Conservation (phyloP, 306 rosid species). For the Cicer chorassanicum region DNA sequence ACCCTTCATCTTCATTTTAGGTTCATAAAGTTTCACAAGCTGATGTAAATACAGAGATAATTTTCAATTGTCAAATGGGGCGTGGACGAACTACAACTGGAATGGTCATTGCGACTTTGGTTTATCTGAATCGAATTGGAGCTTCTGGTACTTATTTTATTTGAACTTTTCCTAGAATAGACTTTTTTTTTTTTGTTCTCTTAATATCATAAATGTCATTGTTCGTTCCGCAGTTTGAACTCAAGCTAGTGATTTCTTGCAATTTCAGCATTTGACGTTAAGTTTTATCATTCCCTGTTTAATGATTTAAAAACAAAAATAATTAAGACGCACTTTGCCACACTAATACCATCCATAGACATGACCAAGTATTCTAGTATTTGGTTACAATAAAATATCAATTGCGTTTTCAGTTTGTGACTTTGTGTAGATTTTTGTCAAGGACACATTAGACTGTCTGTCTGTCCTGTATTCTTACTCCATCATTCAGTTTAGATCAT, state of each 20-base stretch:
- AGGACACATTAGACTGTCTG: conserved; percentile 19
- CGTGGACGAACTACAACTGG: conserved; percentile 96
- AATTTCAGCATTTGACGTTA: conserved; percentile 7
- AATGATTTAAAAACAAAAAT: neutral
- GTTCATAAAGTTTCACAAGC: conserved; percentile 83
- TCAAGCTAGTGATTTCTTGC: conserved; percentile 30
- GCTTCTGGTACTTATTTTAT: conserved; percentile 64
- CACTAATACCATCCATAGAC: neutral
- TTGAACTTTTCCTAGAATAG: neutral
- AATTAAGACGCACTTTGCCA: conserved; percentile 22
- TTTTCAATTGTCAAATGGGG: conserved; percentile 98
- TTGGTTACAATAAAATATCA: conserved; percentile 33
- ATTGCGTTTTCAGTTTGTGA: conserved; percentile 19
- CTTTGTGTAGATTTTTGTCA: neutral
- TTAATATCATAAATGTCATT: conserved; percentile 17
- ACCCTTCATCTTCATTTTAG: conserved; percentile 57
- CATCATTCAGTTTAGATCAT: conserved; percentile 31
- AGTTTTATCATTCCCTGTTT: conserved; percentile 4
- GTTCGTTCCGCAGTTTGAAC: neutral
- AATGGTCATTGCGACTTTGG: conserved; percentile 93
- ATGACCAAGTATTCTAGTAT: conserved; percentile 10
- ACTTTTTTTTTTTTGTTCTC: conserved; percentile 35
- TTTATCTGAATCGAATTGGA: conserved; percentile 82
- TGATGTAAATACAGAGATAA: conserved; percentile 73
- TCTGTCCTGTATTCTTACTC: conserved; percentile 8